Conservation (phyloP, 306 rosid species). For the Cyclanthera cordifolia region DNA sequence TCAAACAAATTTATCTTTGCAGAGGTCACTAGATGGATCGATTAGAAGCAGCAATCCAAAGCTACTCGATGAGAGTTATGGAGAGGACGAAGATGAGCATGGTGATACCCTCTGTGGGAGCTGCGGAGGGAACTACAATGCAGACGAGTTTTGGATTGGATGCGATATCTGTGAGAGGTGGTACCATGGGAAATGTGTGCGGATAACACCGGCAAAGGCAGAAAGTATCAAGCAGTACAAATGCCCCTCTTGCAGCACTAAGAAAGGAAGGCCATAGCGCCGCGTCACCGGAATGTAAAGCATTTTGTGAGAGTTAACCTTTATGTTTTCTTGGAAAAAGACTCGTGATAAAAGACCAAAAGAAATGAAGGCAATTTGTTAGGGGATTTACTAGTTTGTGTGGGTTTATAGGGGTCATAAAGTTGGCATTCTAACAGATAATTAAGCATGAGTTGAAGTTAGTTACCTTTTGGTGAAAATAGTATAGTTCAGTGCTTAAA, state of each 20-base stretch:
- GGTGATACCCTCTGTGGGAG: conserved; percentile 45
- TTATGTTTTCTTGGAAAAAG: background rate
- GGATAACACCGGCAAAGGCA: conserved; percentile 49
- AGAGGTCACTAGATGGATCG: conserved; percentile 42
- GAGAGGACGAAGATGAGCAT: conserved; percentile 41
- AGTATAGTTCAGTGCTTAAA: background rate
- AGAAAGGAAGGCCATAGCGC: conserved; percentile 29
- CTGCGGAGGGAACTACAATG: conserved; percentile 45
- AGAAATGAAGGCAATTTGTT: conserved; percentile 12
- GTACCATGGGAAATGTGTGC: conserved; percentile 53
- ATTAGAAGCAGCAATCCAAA: conserved; percentile 34
- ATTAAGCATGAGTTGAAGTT: conserved; percentile 7
- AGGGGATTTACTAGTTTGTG: conserved; percentile 12
- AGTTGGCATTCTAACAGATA: background rate
- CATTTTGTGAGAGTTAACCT: conserved; percentile 14
- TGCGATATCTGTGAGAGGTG: conserved; percentile 56
- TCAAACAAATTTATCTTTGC: conserved; percentile 13
- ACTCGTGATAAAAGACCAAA: conserved; percentile 6
- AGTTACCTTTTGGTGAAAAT: background rate
- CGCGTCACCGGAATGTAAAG: background rate
- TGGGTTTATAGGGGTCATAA: conserved; percentile 2
- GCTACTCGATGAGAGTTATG: conserved; percentile 28
- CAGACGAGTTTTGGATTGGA: conserved; percentile 51
- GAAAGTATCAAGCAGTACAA: conserved; percentile 41
- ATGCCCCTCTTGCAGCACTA: conserved; percentile 44